These are phyloP conservation scores for Conticribra weissflogii DNA, from an alignment of 108 stramenopile genomes.

Conservation along the genomic window DNA sequence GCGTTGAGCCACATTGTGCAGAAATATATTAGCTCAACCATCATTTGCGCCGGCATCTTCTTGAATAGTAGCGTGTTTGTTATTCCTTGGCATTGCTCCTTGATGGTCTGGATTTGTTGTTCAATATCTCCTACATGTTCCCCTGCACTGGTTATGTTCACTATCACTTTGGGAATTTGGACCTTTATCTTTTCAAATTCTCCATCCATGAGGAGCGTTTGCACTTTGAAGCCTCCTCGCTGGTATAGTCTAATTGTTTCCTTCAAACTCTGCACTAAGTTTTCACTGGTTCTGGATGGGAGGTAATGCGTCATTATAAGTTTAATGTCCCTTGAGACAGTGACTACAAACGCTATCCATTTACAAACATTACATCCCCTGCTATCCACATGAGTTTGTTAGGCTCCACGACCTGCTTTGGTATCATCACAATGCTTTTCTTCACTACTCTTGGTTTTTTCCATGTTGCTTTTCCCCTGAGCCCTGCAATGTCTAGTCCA, in stretches of 20 bases:
- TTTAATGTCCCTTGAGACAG: too few relatives aligned
- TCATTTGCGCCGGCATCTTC: not conserved
- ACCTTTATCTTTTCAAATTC: constrained; percentile 20
- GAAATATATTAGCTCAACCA: constrained; percentile 20
- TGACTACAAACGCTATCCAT: constrained; percentile 38
- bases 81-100: constrained; percentile 24
- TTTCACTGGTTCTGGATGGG: constrained; percentile 17
- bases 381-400: constrained; percentile 32
- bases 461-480: constrained; percentile 33
- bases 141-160: constrained; percentile 30
- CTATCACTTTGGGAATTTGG: constrained; percentile 8
- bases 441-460: constrained; percentile 19
- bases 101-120: constrained; percentile 17
- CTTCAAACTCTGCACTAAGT: not conserved
- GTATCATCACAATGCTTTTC: constrained; percentile 18
- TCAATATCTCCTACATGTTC: constrained; percentile 33
- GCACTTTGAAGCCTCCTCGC: constrained; percentile 24
- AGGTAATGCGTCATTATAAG: constrained; percentile 34
- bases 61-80: constrained; percentile 23
- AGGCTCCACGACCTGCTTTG: constrained; percentile 12
- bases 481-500: constrained; percentile 28
- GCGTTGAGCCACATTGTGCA: constrained; percentile 34
- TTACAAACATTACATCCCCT: constrained; percentile 46
- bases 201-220: constrained; percentile 18
- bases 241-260: constrained; percentile 12